Conservation (phyloP, 768 basidiomycete species). For the Agrocybe chaxingu region DNA sequence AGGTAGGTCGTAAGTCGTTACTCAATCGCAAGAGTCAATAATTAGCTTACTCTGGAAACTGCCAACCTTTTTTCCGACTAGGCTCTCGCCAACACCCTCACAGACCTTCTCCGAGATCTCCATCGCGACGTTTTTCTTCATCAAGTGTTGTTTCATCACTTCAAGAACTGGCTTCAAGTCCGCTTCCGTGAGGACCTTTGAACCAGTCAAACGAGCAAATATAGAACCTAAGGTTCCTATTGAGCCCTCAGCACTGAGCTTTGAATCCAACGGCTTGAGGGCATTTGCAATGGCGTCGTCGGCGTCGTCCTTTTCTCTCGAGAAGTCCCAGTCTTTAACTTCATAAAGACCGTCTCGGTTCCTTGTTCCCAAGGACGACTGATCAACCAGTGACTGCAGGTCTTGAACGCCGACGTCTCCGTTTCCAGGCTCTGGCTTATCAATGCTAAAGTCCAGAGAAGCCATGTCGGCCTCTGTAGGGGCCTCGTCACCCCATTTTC, state of each 20-base stretch:
- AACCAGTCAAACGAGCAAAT: slow-evolving; percentile 83
- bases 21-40: background rate
- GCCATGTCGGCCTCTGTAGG: slow-evolving; percentile 90
- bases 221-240: slow-evolving; percentile 71
- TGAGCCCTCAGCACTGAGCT: slow-evolving; percentile 38
- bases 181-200: slow-evolving; percentile 74
- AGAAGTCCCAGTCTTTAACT: slow-evolving; percentile 81
- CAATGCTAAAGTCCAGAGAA: slow-evolving; percentile 81
- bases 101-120: slow-evolving; percentile 95
- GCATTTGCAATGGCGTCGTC: slow-evolving; percentile 59
- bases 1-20: background rate
- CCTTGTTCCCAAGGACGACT: slow-evolving; percentile 72
- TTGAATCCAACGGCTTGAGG: slow-evolving; percentile 40
- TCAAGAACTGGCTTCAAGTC: slow-evolving; percentile 87
- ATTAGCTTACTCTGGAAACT: slow-evolving; percentile 75
- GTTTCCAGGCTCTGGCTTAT: slow-evolving; percentile 41
- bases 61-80: slow-evolving; percentile 89
- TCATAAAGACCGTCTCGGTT: slow-evolving; percentile 67
- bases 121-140: slow-evolving; percentile 98
- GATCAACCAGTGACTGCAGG: slow-evolving; percentile 62
- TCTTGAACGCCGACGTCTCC: slow-evolving; percentile 39
- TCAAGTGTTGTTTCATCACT: slow-evolving; percentile 96
- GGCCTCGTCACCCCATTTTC: slow-evolving; percentile 89
- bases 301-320: slow-evolving; percentile 35
- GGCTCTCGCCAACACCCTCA: slow-evolving; percentile 85